These are phyloP conservation scores for Actinomortierella wolfii DNA, from an alignment of 371 early-diverging fungal genomes.

Conservation along the genomic window DNA sequence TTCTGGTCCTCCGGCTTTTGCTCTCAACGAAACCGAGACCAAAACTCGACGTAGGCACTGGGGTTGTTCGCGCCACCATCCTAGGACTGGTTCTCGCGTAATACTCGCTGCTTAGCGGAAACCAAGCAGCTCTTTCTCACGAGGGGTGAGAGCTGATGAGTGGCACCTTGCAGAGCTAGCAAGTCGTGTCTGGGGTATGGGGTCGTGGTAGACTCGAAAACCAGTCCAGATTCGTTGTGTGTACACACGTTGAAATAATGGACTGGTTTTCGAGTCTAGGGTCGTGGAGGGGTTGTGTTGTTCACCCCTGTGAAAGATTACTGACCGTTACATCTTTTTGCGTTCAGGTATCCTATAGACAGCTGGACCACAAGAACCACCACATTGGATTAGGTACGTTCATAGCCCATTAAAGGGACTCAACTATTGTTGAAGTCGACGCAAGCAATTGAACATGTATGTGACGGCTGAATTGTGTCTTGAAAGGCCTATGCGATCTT, in stretches of 20 bases:
- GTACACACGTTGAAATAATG: no score
- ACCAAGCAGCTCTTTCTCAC: constrained; percentile 15
- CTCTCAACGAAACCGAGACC: constrained; percentile 11
- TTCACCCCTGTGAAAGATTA: constrained; percentile 6
- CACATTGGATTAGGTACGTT: no score
- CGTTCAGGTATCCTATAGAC: no score
- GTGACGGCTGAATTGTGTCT: no score
- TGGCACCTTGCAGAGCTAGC: constrained; percentile 12
- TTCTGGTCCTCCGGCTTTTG: constrained; percentile 12
- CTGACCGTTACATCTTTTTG: constrained; percentile 12
- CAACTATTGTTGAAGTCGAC: no score
- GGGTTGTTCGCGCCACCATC: constrained; percentile 9
- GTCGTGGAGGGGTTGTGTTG: constrained; percentile 12
- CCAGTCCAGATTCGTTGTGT: no score
- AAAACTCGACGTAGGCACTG: constrained; percentile 8
- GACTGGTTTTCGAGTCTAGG: no score
- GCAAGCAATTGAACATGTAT: no score
- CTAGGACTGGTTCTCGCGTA: constrained; percentile 10
- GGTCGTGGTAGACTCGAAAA: no score
- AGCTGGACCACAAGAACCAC: no score
- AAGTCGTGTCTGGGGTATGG: constrained; percentile 16
- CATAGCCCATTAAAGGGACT: no score
- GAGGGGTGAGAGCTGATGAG: constrained; percentile 10
- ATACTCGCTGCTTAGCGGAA: constrained; percentile 12
- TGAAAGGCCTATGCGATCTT: no score